These are phyloP conservation scores for Eimeria maxima DNA, from an alignment of 169 alveolate genomes.

Conservation along the genomic window DNA sequence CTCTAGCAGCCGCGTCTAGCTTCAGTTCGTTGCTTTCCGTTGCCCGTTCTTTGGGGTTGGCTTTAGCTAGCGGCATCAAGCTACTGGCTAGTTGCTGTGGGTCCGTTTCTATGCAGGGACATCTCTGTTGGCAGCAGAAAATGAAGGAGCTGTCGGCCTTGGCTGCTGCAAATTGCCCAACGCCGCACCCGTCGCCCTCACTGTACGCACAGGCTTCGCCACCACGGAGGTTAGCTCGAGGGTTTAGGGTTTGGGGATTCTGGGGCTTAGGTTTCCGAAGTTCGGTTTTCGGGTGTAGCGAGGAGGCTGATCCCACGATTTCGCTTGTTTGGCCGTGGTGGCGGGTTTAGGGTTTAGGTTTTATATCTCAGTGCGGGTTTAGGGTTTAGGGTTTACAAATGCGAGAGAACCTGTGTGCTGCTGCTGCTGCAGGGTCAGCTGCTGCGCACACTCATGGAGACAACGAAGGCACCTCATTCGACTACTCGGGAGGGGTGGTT, in stretches of 20 bases:
- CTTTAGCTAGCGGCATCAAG: neutral
- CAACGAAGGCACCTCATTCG: constrained; percentile 84
- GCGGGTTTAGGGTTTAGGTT: neutral
- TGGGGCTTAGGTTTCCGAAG: neutral
- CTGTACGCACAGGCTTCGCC: constrained; percentile 41
- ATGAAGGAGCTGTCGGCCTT: constrained; percentile 12
- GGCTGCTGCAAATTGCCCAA: constrained; percentile 17
- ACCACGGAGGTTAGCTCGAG: constrained; percentile 39
- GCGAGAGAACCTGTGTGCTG: neutral
- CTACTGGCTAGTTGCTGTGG: constrained; percentile 1
- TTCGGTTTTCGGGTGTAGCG: neutral
- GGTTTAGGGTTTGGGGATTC: constrained; percentile 11
- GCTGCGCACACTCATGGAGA: constrained; percentile 97
- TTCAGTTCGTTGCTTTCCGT: neutral
- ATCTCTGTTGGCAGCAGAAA: constrained; percentile 25
- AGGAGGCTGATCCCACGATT: too few species aligned
- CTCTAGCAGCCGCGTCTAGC: neutral
- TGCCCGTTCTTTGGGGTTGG: neutral
- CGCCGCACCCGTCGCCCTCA: neutral
- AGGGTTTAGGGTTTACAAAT: neutral
- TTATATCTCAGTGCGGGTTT: neutral
- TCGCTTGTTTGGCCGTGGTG: too few species aligned
- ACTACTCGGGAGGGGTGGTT: constrained; percentile 96
- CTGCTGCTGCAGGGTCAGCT: constrained; percentile 93
- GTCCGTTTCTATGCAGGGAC: constrained; percentile 2